Base-by-base conservation (phyloP, 2,329 filamentous ascomycete genomes). In the Xylaria digitata region DNA sequence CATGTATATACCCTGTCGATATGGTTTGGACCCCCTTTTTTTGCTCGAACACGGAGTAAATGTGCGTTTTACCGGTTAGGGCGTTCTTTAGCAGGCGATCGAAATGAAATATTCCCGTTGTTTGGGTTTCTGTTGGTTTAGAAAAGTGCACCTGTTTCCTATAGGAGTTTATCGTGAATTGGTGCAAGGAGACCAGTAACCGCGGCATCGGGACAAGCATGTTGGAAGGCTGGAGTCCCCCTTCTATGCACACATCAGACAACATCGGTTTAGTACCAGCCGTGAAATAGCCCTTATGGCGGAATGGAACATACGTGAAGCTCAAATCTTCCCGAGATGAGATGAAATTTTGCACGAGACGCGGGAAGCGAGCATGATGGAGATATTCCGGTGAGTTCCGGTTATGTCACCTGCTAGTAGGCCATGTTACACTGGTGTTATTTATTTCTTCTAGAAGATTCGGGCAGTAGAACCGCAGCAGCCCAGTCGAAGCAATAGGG, bases 1-100 rank as follows among this genome's bases (percentile, higher is more conserved):
- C 53, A 52, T 61, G 62, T 62, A 68, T 61, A 68, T 66, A 66
- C 62, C 65, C 57, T 55, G 55, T 66, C 21, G 34, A 55, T 50
- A 55, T 66, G 43, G 46, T 46, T 53, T 57, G 46, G 21, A 59
- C 7, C 40, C 17, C n/a, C 37, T 5, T 45, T 15, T 57, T 61
- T 48, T 46, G 17, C 5, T 61, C 45, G 34, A 34, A 34, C 26
- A 40, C 0, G 50, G 23, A 40, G 26, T n/a, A 11, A 13, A 15
- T 26, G 23, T 13, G 46, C 15, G 54, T 3, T 30, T 52, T 26
- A 19, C 21, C 19, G 49, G 46, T 46, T 45, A 15, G 23, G 65
- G 52, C 49, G 54, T 58, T 50, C 21, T 61, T 48, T 42, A 58
- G 64, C 62, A 65, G 52, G 65, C 46, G 53, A 48, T 61, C 48